phyloP scores from a whole-genome alignment of 768 basidiomycete species.

The Butyriboletus loyo region DNA sequence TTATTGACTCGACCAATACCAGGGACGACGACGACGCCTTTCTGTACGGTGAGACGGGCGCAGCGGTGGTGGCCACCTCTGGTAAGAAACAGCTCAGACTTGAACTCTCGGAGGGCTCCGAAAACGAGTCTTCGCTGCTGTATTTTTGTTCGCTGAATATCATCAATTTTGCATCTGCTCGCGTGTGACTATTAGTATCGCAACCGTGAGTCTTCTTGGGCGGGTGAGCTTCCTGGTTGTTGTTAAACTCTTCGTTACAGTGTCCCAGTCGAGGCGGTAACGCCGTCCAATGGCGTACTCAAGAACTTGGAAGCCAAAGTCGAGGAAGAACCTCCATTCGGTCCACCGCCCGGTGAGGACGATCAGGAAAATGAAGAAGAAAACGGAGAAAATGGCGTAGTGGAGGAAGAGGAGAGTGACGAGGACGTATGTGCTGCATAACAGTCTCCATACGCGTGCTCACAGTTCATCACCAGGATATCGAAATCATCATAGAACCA shows the following conservation, averaged over 20 bases:
- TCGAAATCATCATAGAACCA: constrained; percentile 91
- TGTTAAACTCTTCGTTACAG: constrained; percentile 28
- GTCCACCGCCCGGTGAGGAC: constrained; percentile 17
- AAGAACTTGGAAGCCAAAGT: constrained; percentile 49
- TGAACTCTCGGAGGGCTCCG: constrained; percentile 22
- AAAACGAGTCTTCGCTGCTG: constrained; percentile 31
- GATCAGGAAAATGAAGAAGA: constrained; percentile 28
- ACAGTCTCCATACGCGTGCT: neutral
- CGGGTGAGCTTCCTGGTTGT: constrained; percentile 21
- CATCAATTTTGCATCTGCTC: constrained; percentile 35
- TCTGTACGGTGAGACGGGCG: constrained; percentile 60
- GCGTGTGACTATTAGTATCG: constrained; percentile 49
- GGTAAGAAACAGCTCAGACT: constrained; percentile 43
- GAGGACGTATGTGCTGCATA: constrained; percentile 41
- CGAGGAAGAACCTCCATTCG: constrained; percentile 35
- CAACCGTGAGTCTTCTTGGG: constrained; percentile 56
- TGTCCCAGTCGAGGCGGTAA: constrained; percentile 41
- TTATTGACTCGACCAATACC: constrained; percentile 26
- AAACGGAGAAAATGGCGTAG: constrained; percentile 36
- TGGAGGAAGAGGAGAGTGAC: constrained; percentile 45
- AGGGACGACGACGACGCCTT: constrained; percentile 84
- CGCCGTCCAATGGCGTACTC: constrained; percentile 47
- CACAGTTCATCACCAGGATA: constrained; percentile 47
- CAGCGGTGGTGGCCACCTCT: constrained; percentile 35
- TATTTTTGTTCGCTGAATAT: constrained; percentile 35